Conservation (phyloP, 2,329 filamentous ascomycete genomes). For the Beauveria scarabaeidicola region DNA sequence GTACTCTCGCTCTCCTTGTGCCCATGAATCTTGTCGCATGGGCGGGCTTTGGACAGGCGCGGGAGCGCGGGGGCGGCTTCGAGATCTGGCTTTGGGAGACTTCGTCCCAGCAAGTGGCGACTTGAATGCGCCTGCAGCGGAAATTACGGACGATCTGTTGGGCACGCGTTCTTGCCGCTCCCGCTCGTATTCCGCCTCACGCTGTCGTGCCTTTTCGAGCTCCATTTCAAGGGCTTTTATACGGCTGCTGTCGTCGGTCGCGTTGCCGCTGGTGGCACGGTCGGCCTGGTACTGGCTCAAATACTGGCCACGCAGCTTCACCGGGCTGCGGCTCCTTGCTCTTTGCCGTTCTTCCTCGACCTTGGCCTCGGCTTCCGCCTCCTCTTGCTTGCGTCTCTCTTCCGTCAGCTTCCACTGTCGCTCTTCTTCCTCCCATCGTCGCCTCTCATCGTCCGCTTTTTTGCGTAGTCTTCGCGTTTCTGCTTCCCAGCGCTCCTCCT, state of each 20-base stretch:
- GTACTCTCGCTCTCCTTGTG: conserved; percentile 55
- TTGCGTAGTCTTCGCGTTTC: conserved; percentile 50
- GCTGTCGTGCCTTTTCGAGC: conserved; percentile 51
- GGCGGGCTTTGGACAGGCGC: conserved; percentile 29
- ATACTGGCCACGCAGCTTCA: conserved; percentile 70
- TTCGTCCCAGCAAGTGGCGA: conserved; percentile 1
- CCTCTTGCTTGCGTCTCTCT: conserved; percentile 60
- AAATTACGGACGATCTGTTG: not conserved
- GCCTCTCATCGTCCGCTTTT: conserved; percentile 58
- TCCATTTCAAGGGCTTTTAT: conserved; percentile 74
- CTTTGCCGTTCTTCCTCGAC: conserved; percentile 58
- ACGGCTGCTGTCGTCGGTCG: conserved; percentile 47
- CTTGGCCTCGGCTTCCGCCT: conserved; percentile 61
- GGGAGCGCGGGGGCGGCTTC: conserved; percentile 27
- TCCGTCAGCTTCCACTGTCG: conserved; percentile 70
- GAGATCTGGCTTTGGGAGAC: conserved; percentile 28
- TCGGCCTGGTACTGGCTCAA: conserved; percentile 80
- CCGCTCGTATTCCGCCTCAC: conserved; percentile 55
- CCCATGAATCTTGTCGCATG: conserved; percentile 55
- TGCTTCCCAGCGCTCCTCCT: conserved; percentile 59
- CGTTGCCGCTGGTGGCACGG: conserved; percentile 37
- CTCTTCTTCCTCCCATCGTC: conserved; percentile 71
- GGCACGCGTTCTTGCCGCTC: conserved; percentile 43
- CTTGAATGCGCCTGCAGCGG: not conserved
- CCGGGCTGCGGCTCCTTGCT: conserved; percentile 54